Conservation (phyloP, 805 yeast genomes). For the Hanseniaspora occidentalis region DNA sequence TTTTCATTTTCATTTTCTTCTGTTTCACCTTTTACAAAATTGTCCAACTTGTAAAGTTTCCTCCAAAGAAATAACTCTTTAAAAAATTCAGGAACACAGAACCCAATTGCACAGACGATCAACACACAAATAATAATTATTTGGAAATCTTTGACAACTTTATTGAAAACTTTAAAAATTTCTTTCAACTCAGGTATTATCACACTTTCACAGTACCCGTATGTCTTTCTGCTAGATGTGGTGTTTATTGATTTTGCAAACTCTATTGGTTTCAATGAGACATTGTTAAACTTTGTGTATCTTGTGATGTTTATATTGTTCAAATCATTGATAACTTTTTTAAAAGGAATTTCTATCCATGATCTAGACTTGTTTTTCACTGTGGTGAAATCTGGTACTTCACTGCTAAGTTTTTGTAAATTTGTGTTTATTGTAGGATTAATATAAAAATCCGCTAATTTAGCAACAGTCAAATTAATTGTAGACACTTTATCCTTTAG, state of each 20-base stretch:
- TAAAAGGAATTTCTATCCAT: slow-evolving; percentile 50
- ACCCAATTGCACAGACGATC: slow-evolving; percentile 29
- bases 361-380: slow-evolving; percentile 47
- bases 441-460: slow-evolving; percentile 47
- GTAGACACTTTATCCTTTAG: slow-evolving; percentile 27
- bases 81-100: slow-evolving; percentile 32
- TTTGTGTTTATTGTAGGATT: slow-evolving; percentile 51
- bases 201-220: slow-evolving; percentile 26
- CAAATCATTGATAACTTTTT: slow-evolving; percentile 30
- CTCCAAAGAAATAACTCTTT: slow-evolving; percentile 38
- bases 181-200: slow-evolving; percentile 26
- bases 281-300: not conserved
- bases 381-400: slow-evolving; percentile 53
- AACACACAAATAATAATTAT: slow-evolving; percentile 29
- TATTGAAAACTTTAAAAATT: slow-evolving; percentile 24
- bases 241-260: not conserved
- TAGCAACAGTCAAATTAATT: slow-evolving; percentile 45
- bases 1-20: slow-evolving; percentile 1
- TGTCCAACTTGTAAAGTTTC: slow-evolving; percentile 26
- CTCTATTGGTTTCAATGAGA: not conserved
- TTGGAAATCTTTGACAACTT: slow-evolving; percentile 25
- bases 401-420: slow-evolving; percentile 36
- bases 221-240: slow-evolving; percentile 2
- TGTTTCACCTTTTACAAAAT: slow-evolving; percentile 7
- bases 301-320: slow-evolving; percentile 20